Percentiles rank a stretch among this genome's conserved stretches.
These are phyloP conservation scores for Seminavis robusta DNA, from an alignment of 108 stramenopile species.

Conservation along the genomic window DNA sequence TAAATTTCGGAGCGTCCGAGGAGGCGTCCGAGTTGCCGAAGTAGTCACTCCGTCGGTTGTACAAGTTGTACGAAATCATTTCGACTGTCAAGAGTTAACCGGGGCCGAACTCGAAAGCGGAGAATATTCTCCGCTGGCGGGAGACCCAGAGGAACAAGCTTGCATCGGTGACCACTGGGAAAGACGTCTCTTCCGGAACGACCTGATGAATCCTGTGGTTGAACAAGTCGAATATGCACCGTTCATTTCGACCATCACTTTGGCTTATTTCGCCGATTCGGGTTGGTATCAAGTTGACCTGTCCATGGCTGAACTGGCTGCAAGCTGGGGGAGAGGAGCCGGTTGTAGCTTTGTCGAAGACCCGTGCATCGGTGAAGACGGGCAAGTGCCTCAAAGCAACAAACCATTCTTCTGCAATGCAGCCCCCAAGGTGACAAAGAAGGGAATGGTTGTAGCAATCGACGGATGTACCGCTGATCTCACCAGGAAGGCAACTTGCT, in stretches of 20 bases:
- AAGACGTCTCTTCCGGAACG: slow-evolving; percentile 61
- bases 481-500: slow-evolving; percentile 75
- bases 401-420: slow-evolving; percentile 77
- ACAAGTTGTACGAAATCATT: slow-evolving; percentile 77
- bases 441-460: slow-evolving; percentile 34
- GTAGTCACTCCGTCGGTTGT: slow-evolving; percentile 73
- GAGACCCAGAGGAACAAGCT: slow-evolving; percentile 12
- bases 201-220: slow-evolving; percentile 79
- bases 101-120: slow-evolving; percentile 79
- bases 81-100: slow-evolving; percentile 65
- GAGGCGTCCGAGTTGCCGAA: slow-evolving; percentile 73
- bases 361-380: slow-evolving; percentile 54
- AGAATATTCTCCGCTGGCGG: slow-evolving; percentile 31
- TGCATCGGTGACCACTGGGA: slow-evolving; percentile 86
- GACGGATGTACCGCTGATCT: slow-evolving; percentile 77
- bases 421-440: background rate
- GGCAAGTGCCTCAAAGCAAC: slow-evolving; percentile 51
- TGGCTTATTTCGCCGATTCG: slow-evolving; percentile 81
- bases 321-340: slow-evolving; percentile 76
- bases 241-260: slow-evolving; percentile 65
- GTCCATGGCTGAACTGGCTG: slow-evolving; percentile 42
- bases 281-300: slow-evolving; percentile 85
- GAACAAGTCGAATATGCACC: slow-evolving; percentile 57
- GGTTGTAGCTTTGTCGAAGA: slow-evolving; percentile 76
- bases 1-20: slow-evolving; percentile 57